phyloP scores from a whole-genome alignment of 768 basidiomycete species.

The Mrakia gelida region DNA sequence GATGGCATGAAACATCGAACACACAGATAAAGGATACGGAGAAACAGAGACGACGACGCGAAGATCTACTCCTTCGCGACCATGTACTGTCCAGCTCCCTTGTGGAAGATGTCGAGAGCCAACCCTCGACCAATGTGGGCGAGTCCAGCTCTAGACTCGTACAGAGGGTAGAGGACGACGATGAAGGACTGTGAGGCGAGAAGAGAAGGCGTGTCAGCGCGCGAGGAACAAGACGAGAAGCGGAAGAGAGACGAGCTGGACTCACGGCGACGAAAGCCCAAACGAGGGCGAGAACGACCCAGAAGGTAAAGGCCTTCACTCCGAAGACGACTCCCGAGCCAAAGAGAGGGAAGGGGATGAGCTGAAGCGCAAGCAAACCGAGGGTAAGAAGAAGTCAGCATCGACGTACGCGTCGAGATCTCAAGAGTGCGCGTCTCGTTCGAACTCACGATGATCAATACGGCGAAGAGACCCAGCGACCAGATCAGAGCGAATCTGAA shows the following conservation, averaged over 20 bases:
- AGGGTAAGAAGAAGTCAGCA: not conserved
- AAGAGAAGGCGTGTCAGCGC: not conserved
- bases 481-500: constrained; percentile 77
- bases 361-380: too few relatives aligned
- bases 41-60: too few relatives aligned
- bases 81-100: constrained; percentile 6
- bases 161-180: constrained; percentile 81
- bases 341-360: constrained; percentile 83
- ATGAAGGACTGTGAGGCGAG: constrained; percentile 53
- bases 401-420: too few relatives aligned
- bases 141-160: constrained; percentile 70
- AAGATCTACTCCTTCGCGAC: too few relatives aligned
- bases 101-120: constrained; percentile 37
- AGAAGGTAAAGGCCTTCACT: constrained; percentile 49
- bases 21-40: too few relatives aligned
- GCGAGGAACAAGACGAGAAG: not conserved
- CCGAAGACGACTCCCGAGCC: constrained; percentile 58
- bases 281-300: constrained; percentile 74
- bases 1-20: too few relatives aligned
- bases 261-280: constrained; percentile 84
- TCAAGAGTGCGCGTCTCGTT: too few relatives aligned
- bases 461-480: constrained; percentile 59
- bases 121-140: constrained; percentile 58
- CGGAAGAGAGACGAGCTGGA: constrained; percentile 58
- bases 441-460: constrained; percentile 35